Conservation (phyloP, 805 yeast genomes). For the Metschnikowia koreensis region DNA sequence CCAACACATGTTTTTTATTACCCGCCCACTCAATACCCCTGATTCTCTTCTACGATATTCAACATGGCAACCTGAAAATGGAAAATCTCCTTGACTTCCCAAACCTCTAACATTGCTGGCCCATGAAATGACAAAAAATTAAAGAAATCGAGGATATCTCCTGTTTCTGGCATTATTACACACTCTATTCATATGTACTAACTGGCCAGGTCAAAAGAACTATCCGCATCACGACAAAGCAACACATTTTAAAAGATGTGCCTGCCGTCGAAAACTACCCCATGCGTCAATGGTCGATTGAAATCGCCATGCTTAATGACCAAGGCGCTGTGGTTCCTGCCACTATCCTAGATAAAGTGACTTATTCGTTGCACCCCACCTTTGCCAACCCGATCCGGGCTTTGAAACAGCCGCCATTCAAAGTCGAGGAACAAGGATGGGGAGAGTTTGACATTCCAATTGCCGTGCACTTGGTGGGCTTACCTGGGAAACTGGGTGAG, state of each 20-base stretch:
- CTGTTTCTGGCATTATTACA: background rate
- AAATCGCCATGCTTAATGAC: constrained; percentile 69
- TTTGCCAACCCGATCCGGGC: constrained; percentile 85
- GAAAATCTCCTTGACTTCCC: background rate
- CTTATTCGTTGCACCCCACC: constrained; percentile 92
- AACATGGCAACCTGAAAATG: background rate
- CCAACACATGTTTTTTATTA: no score
- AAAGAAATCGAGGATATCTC: no score
- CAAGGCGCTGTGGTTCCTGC: constrained; percentile 86
- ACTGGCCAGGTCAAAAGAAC: constrained; percentile 68
- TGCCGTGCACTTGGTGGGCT: constrained; percentile 60
- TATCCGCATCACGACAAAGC: constrained; percentile 81
- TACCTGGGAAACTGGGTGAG: constrained; percentile 81
- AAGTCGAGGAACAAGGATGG: constrained; percentile 93
- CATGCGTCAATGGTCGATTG: constrained; percentile 89
- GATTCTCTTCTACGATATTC: background rate
- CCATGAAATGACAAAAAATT: no score
- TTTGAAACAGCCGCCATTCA: constrained; percentile 79
- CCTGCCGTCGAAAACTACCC: constrained; percentile 91
- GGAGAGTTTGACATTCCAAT: constrained; percentile 94
- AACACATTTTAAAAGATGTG: constrained; percentile 74
- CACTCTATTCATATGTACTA: constrained; percentile 3
- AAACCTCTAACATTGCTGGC: no score
- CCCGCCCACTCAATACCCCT: background rate
- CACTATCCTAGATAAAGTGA: constrained; percentile 83